These are phyloP conservation scores for Dactylonectria estremocensis DNA, from an alignment of 2,329 filamentous ascomycete genomes.

Conservation along the genomic window DNA sequence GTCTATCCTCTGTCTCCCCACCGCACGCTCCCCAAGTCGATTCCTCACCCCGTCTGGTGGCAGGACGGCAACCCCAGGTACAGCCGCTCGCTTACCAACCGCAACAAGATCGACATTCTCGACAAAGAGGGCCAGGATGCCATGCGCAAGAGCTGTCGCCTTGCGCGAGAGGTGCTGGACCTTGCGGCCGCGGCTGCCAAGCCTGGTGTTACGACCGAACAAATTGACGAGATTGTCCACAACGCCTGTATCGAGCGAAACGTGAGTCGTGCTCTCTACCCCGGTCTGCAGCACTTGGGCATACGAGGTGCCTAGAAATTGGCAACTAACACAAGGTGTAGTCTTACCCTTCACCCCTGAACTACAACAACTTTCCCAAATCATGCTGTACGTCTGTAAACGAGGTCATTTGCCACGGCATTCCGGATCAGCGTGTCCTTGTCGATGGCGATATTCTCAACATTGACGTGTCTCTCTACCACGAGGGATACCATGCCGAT, in stretches of 20 bases:
- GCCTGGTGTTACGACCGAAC: slow-evolving; percentile 96
- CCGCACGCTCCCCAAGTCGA: slow-evolving; percentile 83
- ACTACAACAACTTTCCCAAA: slow-evolving; percentile 97
- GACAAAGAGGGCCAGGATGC: slow-evolving; percentile 85
- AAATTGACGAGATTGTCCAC: slow-evolving; percentile 95
- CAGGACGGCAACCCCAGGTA: slow-evolving; percentile 82
- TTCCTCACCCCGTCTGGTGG: slow-evolving; percentile 90
- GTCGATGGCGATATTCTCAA: slow-evolving; percentile 97
- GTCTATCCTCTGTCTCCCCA: slow-evolving; percentile 86
- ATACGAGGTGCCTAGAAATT: slow-evolving; percentile 3
- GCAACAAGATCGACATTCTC: slow-evolving; percentile 87
- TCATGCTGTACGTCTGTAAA: slow-evolving; percentile 97
- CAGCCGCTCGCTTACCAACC: slow-evolving; percentile 72
- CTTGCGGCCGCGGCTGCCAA: slow-evolving; percentile 86
- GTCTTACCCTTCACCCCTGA: slow-evolving; percentile 95
- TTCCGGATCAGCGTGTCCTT: slow-evolving; percentile 90
- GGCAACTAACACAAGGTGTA: slow-evolving; percentile 55
- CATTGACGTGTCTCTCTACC: slow-evolving; percentile 95
- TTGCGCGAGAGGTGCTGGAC: slow-evolving; percentile 93
- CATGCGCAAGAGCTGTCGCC: slow-evolving; percentile 92
- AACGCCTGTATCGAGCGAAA: slow-evolving; percentile 94
- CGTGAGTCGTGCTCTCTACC: slow-evolving; percentile 66
- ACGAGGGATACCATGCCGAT: slow-evolving; percentile 95
- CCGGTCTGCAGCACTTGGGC: neutral
- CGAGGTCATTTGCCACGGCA: slow-evolving; percentile 98